These are phyloP conservation scores for Artemisia tridentata DNA, from an alignment of 129 eudicot species.

Conservation along the genomic window DNA sequence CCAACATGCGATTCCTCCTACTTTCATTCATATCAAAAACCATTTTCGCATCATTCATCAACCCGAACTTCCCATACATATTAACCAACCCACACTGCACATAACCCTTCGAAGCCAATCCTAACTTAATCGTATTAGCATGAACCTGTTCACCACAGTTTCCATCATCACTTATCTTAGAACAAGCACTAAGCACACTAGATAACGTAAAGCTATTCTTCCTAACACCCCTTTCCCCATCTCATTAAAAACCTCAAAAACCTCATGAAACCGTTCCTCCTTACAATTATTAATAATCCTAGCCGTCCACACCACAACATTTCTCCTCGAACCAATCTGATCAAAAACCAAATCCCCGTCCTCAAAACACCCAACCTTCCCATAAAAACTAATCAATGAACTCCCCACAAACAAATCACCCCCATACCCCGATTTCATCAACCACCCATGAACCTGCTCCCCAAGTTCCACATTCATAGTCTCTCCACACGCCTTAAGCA, in stretches of 20 bases:
- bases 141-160: conserved; percentile 74
- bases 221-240: conserved; percentile 71
- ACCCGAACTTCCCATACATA: conserved; percentile 74
- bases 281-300: conserved; percentile 51
- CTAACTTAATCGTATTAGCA: conserved; percentile 59
- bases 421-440: conserved; percentile 43
- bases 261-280: conserved; percentile 42
- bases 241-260: conserved; percentile 41
- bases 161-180: conserved; percentile 46
- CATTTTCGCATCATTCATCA: conserved; percentile 51
- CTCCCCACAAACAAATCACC: conserved; percentile 49
- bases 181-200: conserved; percentile 76
- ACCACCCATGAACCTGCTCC: too few species aligned
- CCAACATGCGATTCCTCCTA: conserved; percentile 59
- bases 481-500: too few species aligned
- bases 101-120: conserved; percentile 46
- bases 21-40: conserved; percentile 38
- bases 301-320: conserved; percentile 69
- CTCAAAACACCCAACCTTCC: conserved; percentile 44
- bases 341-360: conserved; percentile 49
- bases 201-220: conserved; percentile 64
- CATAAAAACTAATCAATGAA: conserved; percentile 66
- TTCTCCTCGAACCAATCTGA: conserved; percentile 31
- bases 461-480: too few species aligned
- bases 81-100: conserved; percentile 73